Base-by-base conservation (phyloP, 768 basidiomycete species). In the Auricularia sp. region DNA sequence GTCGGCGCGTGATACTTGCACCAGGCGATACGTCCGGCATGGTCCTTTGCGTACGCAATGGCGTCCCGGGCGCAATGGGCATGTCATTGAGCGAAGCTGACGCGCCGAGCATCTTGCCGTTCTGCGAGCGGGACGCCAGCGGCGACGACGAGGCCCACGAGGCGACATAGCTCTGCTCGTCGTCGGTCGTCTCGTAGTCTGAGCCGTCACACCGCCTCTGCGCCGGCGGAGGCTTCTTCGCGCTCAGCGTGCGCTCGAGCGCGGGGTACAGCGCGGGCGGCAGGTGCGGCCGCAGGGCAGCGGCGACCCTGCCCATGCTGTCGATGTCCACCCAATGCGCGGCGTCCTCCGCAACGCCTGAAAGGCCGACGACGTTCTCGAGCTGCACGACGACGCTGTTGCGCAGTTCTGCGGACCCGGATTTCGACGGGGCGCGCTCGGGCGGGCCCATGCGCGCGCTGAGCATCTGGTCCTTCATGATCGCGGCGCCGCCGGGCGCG, bases 301-400 rank as follows among this genome's bases (percentile, higher is more conserved):
- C 73, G 21, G 85, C 67, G 68, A 80, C 85, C 64, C 72, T 73
- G 43, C 74, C 68, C 62, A 80, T 67, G 61, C 76, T 80, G 1
- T 78, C 79, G 42, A 74, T 77, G 35, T 83, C 83, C 0, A 80
- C 83, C 87, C 87, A 88, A 44, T 77, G 76, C 16, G 76, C 74
- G 1, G 82, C 86, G 16, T 77, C 70, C 34, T 76, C 79, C 3
- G 70, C 72, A 0, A 79, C 78, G 1, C 80, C 81, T 4, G 71
- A 71, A 54, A 80, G 78, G 3, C 87, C 86, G 10, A 88, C 79
- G n/a, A 90, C 71, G 67, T 91, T 91, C 67, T 85, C 81, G 60
- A 88, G 69, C 0, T 83, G 78, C 0, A 83, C 77, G 61, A 88
- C 87, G 8, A 74, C 74, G 33, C 75, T 75, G 2, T 73, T 69